These are phyloP conservation scores for Skeletonema costatum DNA, from an alignment of 108 stramenopile species.

Conservation along the genomic window DNA sequence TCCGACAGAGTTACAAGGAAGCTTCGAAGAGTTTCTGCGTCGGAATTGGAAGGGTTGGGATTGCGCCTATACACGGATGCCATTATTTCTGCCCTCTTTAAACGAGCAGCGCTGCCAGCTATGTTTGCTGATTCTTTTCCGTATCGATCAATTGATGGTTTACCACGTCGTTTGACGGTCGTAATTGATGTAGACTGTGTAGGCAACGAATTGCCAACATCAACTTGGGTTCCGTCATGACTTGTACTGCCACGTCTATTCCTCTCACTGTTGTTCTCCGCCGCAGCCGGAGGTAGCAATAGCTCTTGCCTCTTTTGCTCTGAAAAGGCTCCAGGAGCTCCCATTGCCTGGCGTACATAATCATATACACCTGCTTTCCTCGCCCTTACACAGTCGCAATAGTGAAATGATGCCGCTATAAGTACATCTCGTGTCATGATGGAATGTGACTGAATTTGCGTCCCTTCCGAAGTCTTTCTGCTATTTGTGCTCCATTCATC, in stretches of 20 bases:
- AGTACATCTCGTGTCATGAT: slow-evolving; percentile 64
- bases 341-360: slow-evolving; percentile 41
- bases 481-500: slow-evolving; percentile 2
- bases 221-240: background rate
- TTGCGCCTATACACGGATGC: slow-evolving; percentile 19
- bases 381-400: slow-evolving; percentile 67
- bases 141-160: slow-evolving; percentile 37
- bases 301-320: slow-evolving; percentile 14
- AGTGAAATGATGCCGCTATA: slow-evolving; percentile 73
- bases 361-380: slow-evolving; percentile 60
- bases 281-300: slow-evolving; percentile 21
- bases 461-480: background rate
- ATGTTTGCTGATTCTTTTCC: slow-evolving; percentile 39
- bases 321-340: background rate
- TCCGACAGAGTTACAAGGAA: slow-evolving; percentile 63
- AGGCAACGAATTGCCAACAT: slow-evolving; percentile 8
- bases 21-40: slow-evolving; percentile 54
- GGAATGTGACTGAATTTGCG: slow-evolving; percentile 6
- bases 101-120: slow-evolving; percentile 57
- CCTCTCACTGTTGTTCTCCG: background rate
- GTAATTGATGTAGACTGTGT: slow-evolving; percentile 1
- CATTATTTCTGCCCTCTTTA: slow-evolving; percentile 78
- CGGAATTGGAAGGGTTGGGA: slow-evolving; percentile 5
- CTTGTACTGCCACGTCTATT: background rate
- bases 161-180: slow-evolving; percentile 3